These are phyloP conservation scores for Penicillium sp. DNA, from an alignment of 2,329 filamentous ascomycete genomes.

Conservation along the genomic window DNA sequence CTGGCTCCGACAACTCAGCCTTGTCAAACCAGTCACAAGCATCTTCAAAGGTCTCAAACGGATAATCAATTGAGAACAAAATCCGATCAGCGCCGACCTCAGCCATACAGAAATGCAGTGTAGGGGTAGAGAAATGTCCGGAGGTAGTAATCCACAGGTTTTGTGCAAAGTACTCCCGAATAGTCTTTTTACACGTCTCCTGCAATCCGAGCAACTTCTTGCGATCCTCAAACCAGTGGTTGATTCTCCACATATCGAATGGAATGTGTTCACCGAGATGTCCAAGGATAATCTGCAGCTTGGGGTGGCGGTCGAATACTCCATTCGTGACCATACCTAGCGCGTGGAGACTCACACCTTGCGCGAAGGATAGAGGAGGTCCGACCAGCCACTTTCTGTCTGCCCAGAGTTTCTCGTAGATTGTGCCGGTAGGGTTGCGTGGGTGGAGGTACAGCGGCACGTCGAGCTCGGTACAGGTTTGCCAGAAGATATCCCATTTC, in stretches of 20 bases:
- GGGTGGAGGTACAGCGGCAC: slow-evolving; percentile 67
- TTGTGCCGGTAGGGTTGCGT: slow-evolving; percentile 56
- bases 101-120: slow-evolving; percentile 40
- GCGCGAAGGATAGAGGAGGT: slow-evolving; percentile 59
- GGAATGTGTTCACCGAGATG: slow-evolving; percentile 53
- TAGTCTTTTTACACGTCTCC: slow-evolving; percentile 46
- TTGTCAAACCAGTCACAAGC: slow-evolving; percentile 47
- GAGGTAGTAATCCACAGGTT: slow-evolving; percentile 47
- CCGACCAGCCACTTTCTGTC: slow-evolving; percentile 62
- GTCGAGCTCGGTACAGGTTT: slow-evolving; percentile 57
- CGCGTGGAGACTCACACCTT: slow-evolving; percentile 59
- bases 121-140: slow-evolving; percentile 43
- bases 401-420: slow-evolving; percentile 60
- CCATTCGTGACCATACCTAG: slow-evolving; percentile 54
- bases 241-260: slow-evolving; percentile 52
- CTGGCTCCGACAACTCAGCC: slow-evolving; percentile 38
- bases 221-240: slow-evolving; percentile 43
- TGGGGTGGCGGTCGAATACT: slow-evolving; percentile 51
- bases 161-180: slow-evolving; percentile 44
- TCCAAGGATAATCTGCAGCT: slow-evolving; percentile 49
- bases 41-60: slow-evolving; percentile 42
- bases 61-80: slow-evolving; percentile 45
- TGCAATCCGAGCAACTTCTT: slow-evolving; percentile 38
- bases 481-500: slow-evolving; percentile 62
- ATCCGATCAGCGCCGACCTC: slow-evolving; percentile 43